These are phyloP conservation scores for Meyerozyma carpophila DNA, from an alignment of 1,139 yeast species.

Conservation along the genomic window DNA sequence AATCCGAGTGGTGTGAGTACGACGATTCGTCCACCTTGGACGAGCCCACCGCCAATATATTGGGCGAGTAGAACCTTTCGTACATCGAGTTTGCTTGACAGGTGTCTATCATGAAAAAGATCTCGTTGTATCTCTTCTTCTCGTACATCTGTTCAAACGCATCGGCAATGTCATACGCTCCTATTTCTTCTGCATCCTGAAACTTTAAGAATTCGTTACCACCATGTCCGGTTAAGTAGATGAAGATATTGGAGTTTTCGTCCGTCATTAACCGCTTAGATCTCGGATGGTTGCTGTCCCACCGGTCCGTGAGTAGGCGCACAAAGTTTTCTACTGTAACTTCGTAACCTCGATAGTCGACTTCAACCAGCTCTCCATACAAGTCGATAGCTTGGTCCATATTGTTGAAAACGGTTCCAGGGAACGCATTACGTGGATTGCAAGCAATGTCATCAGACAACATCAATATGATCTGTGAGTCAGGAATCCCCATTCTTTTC, in stretches of 20 bases:
- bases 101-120: slow-evolving; percentile 95
- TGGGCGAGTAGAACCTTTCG: slow-evolving; percentile 87
- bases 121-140: slow-evolving; percentile 90
- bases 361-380: slow-evolving; percentile 92
- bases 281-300: slow-evolving; percentile 92
- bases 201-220: slow-evolving; percentile 95
- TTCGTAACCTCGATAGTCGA: slow-evolving; percentile 95
- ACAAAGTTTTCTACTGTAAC: slow-evolving; percentile 96
- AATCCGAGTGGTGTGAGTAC: slow-evolving; percentile 92
- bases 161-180: slow-evolving; percentile 92
- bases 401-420: slow-evolving; percentile 93
- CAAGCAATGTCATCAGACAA: slow-evolving; percentile 96
- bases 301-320: slow-evolving; percentile 83
- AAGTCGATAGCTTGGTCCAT: slow-evolving; percentile 91
- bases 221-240: slow-evolving; percentile 97
- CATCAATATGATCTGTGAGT: slow-evolving; percentile 94
- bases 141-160: slow-evolving; percentile 97
- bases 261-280: slow-evolving; percentile 87
- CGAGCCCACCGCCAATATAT: slow-evolving; percentile 88
- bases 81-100: slow-evolving; percentile 99
- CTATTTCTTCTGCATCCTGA: slow-evolving; percentile 97
- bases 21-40: slow-evolving; percentile 87
- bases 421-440: slow-evolving; percentile 91
- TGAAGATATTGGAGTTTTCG: slow-evolving; percentile 88
- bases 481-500: slow-evolving; percentile 93